Base-by-base conservation (phyloP, 768 basidiomycete genomes). In the Calocera viscosa region DNA sequence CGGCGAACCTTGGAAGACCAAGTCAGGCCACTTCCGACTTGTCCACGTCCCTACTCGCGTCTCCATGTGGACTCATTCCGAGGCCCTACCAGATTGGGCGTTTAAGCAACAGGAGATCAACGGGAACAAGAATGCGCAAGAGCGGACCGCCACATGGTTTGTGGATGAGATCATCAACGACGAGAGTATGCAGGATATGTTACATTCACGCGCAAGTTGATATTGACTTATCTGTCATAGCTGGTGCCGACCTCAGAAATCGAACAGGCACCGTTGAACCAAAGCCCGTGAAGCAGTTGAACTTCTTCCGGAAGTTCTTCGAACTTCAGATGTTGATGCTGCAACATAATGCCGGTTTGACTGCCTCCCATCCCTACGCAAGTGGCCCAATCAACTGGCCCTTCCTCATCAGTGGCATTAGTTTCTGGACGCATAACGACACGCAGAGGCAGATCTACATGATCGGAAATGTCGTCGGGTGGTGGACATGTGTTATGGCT, bases 371-470 rank as follows among this genome's bases (percentile, higher is more conserved):
- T 74, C 96, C 96, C 43, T 99, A 99, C 75, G 94, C 96, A 2
- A 91, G 90, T 68, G 82, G 82, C n/a, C 94, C 96, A 3, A 87
- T 97, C 77, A 94, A 95, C 75, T 99, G 96, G 96, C 96, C 96
- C 5, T 98, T 98, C 86, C 83, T 94, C 40, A 77, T 97, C 32
- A 91, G 82, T 69, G 96, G 96, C 63, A 98, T 99, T 79, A 94
- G 92, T 74, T 98, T 98, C 82, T 99, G 96, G 96, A 99, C 96
- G 2, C 82, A 90, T 72, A 86, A 82, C 66, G 87, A 88, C 5
- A 80, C 81, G 12, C 87, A 91, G 74, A 87, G 90, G 76, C 96
- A 99, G 76, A 94, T 99, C 65, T 99, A 99, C 77, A 81, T 98
- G 68, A 90, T 94, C 72, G 96, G 96, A 28, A 99, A 99, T 76